Conservation (phyloP, 148 eudicot genomes). For the Bassia scoparia region DNA sequence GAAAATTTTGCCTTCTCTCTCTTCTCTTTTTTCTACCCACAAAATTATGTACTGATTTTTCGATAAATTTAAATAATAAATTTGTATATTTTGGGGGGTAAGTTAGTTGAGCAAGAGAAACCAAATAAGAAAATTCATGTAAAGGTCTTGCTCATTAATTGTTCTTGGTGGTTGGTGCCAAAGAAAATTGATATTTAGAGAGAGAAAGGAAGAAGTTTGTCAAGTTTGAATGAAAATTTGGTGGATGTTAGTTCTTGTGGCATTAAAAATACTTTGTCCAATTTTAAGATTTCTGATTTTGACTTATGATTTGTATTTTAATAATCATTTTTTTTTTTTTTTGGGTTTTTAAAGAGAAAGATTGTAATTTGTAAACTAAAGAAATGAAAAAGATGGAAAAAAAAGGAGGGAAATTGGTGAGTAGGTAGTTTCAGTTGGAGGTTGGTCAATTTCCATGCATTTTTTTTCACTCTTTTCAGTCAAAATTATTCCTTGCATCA, state of each 20-base stretch:
- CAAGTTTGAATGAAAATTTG: not conserved
- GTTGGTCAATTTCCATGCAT: slow-evolving; percentile 34
- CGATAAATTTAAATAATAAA: not conserved
- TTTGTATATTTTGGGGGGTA: not conserved
- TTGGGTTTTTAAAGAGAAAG: not conserved
- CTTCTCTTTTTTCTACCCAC: not conserved
- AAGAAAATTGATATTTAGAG: slow-evolving; percentile 21
- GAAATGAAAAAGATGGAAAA: not conserved
- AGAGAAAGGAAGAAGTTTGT: slow-evolving; percentile 6
- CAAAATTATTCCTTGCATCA: not conserved
- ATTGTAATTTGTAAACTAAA: not conserved
- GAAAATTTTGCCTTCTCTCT: not conserved
- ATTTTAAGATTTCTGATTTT: slow-evolving; percentile 15
- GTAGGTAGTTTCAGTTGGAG: slow-evolving; percentile 66
- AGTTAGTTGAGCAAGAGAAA: slow-evolving; percentile 28
- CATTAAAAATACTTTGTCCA: slow-evolving; percentile 15
- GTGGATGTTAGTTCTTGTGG: slow-evolving; percentile 15
- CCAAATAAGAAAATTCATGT: slow-evolving; percentile 8
- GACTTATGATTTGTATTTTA: slow-evolving; percentile 6
- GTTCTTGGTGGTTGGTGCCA: slow-evolving; percentile 28
- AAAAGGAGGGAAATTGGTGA: slow-evolving; percentile 35
- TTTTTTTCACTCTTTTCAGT: not conserved
- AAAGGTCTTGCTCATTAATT: slow-evolving; percentile 28
- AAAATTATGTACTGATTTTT: not conserved
- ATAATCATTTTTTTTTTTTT: too few relatives aligned